phyloP scores from a whole-genome alignment of 345 rosid species.

The Moringa oleifera region DNA sequence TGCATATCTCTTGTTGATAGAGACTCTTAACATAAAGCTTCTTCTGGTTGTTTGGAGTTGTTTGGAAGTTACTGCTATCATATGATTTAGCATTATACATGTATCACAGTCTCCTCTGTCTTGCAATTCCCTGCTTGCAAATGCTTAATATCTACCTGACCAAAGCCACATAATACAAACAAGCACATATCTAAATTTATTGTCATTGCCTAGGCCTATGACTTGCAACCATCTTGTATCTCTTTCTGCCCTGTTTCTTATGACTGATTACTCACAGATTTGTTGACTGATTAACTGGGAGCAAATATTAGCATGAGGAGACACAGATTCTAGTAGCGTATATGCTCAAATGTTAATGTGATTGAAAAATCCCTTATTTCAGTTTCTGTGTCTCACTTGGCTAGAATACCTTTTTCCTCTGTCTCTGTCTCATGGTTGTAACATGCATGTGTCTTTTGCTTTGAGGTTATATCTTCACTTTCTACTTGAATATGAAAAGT shows the following conservation, averaged over 20 bases:
- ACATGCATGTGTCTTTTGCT: too few species aligned
- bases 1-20: slow-evolving; percentile 18
- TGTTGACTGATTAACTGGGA: neutral
- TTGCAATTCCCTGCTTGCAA: neutral
- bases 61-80: too few species aligned
- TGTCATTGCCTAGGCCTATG: neutral
- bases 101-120: neutral
- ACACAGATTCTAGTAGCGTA: neutral
- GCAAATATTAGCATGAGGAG: too few species aligned
- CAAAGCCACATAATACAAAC: neutral
- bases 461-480: too few species aligned
- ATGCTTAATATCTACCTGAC: neutral
- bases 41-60: neutral
- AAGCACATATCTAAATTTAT: neutral
- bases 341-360: neutral
- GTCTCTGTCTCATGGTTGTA: too few species aligned
- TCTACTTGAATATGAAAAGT: too few species aligned
- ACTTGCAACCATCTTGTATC: neutral
- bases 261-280: neutral
- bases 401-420: neutral
- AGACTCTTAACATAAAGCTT: neutral
- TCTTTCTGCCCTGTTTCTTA: neutral
- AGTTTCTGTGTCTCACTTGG: neutral
- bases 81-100: too few species aligned
- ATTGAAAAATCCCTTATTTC: too few species aligned